Conservation (phyloP, 768 basidiomycete genomes). For the Pseudohyphozyma bogoriensis region DNA sequence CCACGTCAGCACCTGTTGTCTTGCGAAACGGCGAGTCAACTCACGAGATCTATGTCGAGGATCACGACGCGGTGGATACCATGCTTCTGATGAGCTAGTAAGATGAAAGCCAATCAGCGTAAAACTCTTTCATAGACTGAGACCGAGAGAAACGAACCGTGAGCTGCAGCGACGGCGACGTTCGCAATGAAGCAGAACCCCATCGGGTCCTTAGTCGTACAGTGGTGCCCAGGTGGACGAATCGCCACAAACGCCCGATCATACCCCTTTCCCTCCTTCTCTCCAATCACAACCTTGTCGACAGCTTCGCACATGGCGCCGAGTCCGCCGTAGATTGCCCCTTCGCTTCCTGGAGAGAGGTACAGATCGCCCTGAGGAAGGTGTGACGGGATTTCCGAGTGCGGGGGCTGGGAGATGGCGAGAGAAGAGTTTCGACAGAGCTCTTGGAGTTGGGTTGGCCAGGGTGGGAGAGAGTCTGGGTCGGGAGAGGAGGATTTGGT, state of each 20-base stretch:
- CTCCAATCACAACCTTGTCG: conserved; percentile 46
- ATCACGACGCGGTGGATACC: conserved; percentile 68
- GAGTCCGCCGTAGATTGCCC: conserved; percentile 69
- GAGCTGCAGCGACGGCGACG: conserved; percentile 76
- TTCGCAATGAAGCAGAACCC: conserved; percentile 97
- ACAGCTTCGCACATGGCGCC: conserved; percentile 83
- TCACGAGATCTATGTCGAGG: conserved; percentile 70
- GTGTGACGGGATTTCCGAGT: conserved; percentile 64
- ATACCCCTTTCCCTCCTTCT: background rate
- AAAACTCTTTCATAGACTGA: background rate
- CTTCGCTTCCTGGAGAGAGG: conserved; percentile 63
- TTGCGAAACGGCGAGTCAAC: too few relatives aligned
- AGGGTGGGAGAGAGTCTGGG: conserved; percentile 47
- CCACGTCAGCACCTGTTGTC: background rate
- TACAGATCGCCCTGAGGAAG: conserved; percentile 73
- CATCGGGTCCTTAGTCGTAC: conserved; percentile 77
- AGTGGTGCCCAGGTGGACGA: conserved; percentile 77
- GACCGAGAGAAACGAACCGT: conserved; percentile 49
- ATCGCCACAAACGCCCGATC: conserved; percentile 65
- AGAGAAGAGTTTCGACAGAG: conserved; percentile 2
- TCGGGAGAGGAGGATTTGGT: conserved; percentile 7
- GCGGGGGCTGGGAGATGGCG: conserved; percentile 49
- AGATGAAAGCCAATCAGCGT: background rate
- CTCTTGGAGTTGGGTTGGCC: conserved; percentile 8
- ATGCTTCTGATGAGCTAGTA: conserved; percentile 71